Conservation (phyloP, 2,329 filamentous ascomycete genomes). For the Colletotrichum ledebouriae region DNA sequence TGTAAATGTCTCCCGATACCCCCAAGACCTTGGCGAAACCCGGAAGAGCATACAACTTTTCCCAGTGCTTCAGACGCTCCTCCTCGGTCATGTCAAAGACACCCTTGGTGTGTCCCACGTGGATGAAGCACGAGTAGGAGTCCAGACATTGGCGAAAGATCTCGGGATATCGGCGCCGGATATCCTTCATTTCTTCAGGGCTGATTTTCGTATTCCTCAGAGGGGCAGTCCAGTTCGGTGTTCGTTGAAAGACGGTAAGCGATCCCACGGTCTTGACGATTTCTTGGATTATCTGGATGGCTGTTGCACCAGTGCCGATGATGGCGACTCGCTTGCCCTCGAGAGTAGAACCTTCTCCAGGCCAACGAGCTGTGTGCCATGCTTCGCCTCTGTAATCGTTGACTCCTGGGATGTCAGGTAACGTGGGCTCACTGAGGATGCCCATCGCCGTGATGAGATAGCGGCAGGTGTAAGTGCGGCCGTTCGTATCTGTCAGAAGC, state of each 20-base stretch:
- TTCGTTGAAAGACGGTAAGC: constrained; percentile 68
- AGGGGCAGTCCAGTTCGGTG: constrained; percentile 54
- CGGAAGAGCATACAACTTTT: constrained; percentile 51
- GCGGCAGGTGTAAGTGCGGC: constrained; percentile 45
- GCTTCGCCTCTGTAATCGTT: constrained; percentile 56
- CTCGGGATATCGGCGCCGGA: constrained; percentile 23
- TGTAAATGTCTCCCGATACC: constrained; percentile 47
- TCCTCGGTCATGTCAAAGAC: constrained; percentile 47
- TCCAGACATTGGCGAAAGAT: constrained; percentile 43
- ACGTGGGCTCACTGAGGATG: constrained; percentile 55
- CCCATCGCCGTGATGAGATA: constrained; percentile 54
- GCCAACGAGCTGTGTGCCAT: constrained; percentile 62
- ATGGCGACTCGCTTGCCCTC: constrained; percentile 61
- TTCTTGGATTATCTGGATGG: constrained; percentile 59
- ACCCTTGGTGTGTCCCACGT: constrained; percentile 46
- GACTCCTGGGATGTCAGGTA: constrained; percentile 56
- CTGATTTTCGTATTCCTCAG: constrained; percentile 47
- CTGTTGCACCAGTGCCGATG: constrained; percentile 64
- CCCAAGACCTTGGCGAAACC: constrained; percentile 53
- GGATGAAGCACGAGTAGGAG: constrained; percentile 49
- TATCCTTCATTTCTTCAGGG: constrained; percentile 31
- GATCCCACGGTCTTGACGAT: constrained; percentile 62
- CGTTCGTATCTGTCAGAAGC: constrained; percentile 47
- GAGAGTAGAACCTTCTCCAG: constrained; percentile 58
- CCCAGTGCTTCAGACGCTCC: constrained; percentile 46